Evolutionary conservation across 306 rosid species (phyloP), one percentile per base, ranked within the genome.

Genomic region (Castanea sativa): DNA sequence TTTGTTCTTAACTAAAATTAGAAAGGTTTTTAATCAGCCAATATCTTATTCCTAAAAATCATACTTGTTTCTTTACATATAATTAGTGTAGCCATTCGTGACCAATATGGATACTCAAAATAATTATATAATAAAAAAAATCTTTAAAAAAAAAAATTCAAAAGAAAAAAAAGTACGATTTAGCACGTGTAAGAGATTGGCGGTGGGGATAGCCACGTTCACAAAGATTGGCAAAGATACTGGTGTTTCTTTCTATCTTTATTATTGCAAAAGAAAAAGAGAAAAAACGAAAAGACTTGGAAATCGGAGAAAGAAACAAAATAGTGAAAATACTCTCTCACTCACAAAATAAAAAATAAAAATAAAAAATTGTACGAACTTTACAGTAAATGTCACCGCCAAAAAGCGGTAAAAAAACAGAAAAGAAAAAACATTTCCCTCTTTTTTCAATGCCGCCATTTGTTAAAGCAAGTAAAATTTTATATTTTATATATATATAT

Each of bases 181-280:
- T 32, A 15, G 74, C 94, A 87, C 92, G 91, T 92, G 91, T 14
- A 38, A 15, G 52, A 43, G 13, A 51, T 74, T 63, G 60, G 29
- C 29, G 74, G 60, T 69, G 69, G 51, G 63, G 11, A 30, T 7
- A 25, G 30, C 69, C 38, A 25, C 81, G 75, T 77, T 59, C 16
- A 71, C 43, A 81, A 61, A 73, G 86, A 79, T 86, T 78, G 69
- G 77, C 75, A 78, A 45, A 65, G 83, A 88, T 83, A 11, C 58
- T 69, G 41, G 72, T 61, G 76, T 25, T 74, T 73, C 3, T 20
- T 35, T 41, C 77, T 82, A 41, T 8, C 45, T 41, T 41, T 41
- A 41, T 72, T 77, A 23, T 79, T 59, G 25, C 27, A 4, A 9
- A 29, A 30, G 45, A 41, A 77, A 13, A 29, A 20, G 43, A 43